Evolutionary conservation across 192 early-diverging fungal species (phyloP).

Genomic region (Gigaspora rosea): DNA sequence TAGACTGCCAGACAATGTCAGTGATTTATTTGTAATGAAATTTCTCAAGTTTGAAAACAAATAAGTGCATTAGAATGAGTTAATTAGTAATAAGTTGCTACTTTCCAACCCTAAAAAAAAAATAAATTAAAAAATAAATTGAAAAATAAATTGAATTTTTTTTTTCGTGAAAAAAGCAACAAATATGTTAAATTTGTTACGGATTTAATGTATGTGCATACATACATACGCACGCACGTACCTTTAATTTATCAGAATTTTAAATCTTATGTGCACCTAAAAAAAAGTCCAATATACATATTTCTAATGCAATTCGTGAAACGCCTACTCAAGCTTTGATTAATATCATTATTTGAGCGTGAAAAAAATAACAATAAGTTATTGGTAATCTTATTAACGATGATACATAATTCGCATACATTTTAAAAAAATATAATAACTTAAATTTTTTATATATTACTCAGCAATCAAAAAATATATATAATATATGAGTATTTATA

Average conservation of each 20-base stretch:
- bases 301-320: conserved; percentile 43
- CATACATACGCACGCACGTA: not conserved
- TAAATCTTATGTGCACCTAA: conserved; percentile 14
- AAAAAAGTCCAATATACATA: no score
- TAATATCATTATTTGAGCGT: not conserved
- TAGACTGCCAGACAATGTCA: conserved; percentile 41
- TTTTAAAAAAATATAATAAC: no score
- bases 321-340: conserved; percentile 33
- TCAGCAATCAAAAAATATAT: no score
- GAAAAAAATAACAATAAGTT: no score
- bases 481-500: no score
- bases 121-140: not conserved
- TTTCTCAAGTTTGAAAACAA: conserved; percentile 30
- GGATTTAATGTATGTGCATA: not conserved
- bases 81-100: conserved; percentile 53
- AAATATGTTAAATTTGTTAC: not conserved
- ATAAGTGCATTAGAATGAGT: conserved; percentile 48
- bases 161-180: not conserved
- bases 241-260: not conserved
- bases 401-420: no score
- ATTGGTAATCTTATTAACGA: no score
- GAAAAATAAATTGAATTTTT: not conserved
- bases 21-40: conserved; percentile 17
- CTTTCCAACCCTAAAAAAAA: conserved; percentile 43
- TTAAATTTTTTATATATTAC: no score